Percentiles rank a stretch among this genome's conserved stretches.
Evolutionary conservation across 306 rosid species (phyloP).

Genomic region (Gillenia trifoliata): DNA sequence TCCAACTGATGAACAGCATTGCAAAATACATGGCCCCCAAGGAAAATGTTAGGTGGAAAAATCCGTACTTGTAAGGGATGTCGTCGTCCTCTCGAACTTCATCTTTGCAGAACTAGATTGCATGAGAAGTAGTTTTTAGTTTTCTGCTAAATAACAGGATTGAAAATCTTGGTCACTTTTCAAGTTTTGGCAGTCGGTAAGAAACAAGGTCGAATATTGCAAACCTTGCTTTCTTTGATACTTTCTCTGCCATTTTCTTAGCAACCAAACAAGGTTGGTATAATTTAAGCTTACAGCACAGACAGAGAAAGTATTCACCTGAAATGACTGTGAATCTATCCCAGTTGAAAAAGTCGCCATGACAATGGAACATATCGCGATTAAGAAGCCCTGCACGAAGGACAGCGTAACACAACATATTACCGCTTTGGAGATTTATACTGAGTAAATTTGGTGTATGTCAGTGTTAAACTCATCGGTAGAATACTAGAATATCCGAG

Average conservation of each 20-base stretch:
- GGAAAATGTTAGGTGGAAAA: conserved; percentile 78
- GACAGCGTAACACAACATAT: background rate
- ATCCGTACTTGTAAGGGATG: conserved; percentile 71
- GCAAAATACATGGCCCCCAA: conserved; percentile 89
- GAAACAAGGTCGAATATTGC: background rate
- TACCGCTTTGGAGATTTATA: background rate
- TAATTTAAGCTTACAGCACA: background rate
- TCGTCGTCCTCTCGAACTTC: conserved; percentile 50
- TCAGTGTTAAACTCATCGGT: background rate
- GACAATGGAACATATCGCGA: conserved; percentile 73
- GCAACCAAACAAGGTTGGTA: background rate
- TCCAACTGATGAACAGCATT: conserved; percentile 92
- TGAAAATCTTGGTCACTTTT: background rate
- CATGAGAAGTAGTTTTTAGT: background rate
- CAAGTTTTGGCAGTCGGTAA: background rate
- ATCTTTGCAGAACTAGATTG: conserved; percentile 50
- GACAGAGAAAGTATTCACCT: conserved; percentile 36
- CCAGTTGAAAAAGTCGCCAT: conserved; percentile 91
- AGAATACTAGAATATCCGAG: background rate
- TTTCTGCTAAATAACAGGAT: background rate
- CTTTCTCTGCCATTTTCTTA: background rate
- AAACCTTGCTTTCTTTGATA: background rate
- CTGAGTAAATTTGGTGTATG: background rate
- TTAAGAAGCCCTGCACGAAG: conserved; percentile 58
- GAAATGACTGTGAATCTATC: conserved; percentile 80